phyloP scores from a whole-genome alignment of 78 protist species.

The Ministeria vibrans region DNA sequence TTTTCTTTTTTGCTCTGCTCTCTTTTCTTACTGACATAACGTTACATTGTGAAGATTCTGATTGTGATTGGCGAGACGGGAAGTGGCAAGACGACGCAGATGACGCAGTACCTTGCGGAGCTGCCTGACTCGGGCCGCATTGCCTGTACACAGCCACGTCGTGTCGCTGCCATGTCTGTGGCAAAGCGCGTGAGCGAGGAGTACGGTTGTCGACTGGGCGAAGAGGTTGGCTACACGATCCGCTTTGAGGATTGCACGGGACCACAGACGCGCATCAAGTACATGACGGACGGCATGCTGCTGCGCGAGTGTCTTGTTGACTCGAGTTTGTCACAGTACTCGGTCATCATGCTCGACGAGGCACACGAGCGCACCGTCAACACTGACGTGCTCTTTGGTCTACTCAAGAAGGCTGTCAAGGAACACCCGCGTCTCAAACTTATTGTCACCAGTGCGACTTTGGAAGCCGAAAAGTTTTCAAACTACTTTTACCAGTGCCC shows the following conservation, averaged over 20 bases:
- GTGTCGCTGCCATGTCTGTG: constrained; percentile 98
- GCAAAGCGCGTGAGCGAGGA: constrained; percentile 98
- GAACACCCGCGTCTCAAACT: constrained; percentile 81
- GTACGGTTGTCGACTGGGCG: constrained; percentile 92
- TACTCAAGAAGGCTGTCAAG: constrained; percentile 69
- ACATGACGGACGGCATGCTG: constrained; percentile 99
- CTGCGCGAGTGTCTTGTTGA: constrained; percentile 95
- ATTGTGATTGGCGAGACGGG: constrained; percentile 90
- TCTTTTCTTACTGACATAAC: neutral
- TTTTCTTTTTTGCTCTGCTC: neutral
- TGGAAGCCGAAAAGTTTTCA: constrained; percentile 95
- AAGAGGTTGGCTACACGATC: constrained; percentile 94
- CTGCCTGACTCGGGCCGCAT: constrained; percentile 71
- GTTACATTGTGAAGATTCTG: constrained; percentile 21
- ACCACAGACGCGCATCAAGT: constrained; percentile 87
- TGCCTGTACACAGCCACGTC: constrained; percentile 96
- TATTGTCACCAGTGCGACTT: constrained; percentile 97
- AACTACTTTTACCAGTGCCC: constrained; percentile 82
- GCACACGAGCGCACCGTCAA: constrained; percentile 98
- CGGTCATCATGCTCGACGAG: constrained; percentile 91
- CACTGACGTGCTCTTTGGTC: constrained; percentile 98
- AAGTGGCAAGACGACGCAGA: constrained; percentile 90
- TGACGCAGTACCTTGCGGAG: constrained; percentile 83
- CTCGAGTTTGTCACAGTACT: constrained; percentile 38
- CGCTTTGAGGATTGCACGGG: constrained; percentile 96